These are phyloP conservation scores for Cladosporium cucumerinum DNA, from an alignment of 2,329 filamentous ascomycete genomes.

Conservation along the genomic window DNA sequence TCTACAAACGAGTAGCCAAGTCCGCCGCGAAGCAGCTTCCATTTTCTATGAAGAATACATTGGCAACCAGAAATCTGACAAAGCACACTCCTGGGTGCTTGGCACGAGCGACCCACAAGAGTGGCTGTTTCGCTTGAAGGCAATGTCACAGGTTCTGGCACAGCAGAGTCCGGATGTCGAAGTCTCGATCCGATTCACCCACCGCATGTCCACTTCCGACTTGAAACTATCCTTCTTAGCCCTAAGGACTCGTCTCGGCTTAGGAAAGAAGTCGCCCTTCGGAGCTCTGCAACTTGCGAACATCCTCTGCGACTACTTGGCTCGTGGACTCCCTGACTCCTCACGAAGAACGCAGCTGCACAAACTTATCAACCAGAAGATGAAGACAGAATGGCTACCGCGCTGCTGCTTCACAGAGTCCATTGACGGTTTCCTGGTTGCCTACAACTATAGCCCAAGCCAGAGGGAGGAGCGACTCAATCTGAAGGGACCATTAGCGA, in stretches of 20 bases:
- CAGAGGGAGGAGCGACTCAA: not conserved
- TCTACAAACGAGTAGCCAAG: not conserved
- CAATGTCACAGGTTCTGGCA: too few relatives aligned
- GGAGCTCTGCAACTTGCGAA: not conserved
- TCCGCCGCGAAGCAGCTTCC: not conserved
- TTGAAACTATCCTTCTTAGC: not conserved
- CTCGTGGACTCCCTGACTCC: not conserved
- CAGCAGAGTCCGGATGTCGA: not conserved
- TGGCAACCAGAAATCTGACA: not conserved
- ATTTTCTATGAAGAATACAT: constrained; percentile 7
- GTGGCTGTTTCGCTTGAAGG: not conserved
- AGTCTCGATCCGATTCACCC: not conserved
- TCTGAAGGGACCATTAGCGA: not conserved
- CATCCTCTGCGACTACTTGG: not conserved
- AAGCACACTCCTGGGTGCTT: not conserved
- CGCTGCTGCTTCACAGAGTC: not conserved
- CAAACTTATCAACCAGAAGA: not conserved
- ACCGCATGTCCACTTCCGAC: not conserved
- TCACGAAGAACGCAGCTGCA: not conserved
- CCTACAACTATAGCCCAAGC: not conserved
- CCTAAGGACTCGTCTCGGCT: not conserved
- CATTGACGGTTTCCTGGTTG: not conserved
- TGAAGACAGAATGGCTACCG: not conserved
- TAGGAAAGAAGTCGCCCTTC: not conserved
- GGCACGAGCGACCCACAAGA: not conserved